Percentiles rank a stretch among this genome's conserved stretches.
These are phyloP conservation scores for Cyclostephanos invisitatus DNA, from an alignment of 108 stramenopile species.

Conservation along the genomic window DNA sequence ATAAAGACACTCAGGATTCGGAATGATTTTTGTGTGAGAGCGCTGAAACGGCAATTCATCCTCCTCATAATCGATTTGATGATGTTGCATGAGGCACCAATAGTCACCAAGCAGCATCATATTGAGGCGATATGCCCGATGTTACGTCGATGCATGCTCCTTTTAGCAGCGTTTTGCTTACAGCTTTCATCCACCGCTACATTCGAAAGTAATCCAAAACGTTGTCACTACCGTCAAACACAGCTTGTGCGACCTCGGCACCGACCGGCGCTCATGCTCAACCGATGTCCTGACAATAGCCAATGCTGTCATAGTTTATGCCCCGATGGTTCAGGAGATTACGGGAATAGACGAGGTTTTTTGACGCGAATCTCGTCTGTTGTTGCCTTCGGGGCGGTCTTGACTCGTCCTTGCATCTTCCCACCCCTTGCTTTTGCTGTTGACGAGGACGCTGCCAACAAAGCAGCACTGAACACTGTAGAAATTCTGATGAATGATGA, in stretches of 20 bases:
- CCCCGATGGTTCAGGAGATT: neutral
- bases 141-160: neutral
- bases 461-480: conserved; percentile 12
- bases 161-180: neutral
- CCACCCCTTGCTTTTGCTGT: neutral
- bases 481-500: conserved; percentile 35
- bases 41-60: too few relatives aligned
- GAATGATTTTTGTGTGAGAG: too few relatives aligned
- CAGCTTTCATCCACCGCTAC: neutral
- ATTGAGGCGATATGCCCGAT: neutral
- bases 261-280: neutral
- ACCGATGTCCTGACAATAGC: neutral
- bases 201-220: neutral
- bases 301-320: neutral
- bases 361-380: neutral
- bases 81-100: too few relatives aligned
- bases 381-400: neutral
- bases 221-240: neutral
- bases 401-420: neutral
- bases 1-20: too few relatives aligned
- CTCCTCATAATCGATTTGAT: too few relatives aligned
- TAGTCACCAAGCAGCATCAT: neutral
- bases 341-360: neutral
- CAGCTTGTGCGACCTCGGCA: neutral
- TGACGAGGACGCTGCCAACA: neutral